Evolutionary conservation across 1,284 basidiomycete genomes (phyloP), one percentile per base, ranked within the genome.

Genomic region (Puccinia hordei): DNA sequence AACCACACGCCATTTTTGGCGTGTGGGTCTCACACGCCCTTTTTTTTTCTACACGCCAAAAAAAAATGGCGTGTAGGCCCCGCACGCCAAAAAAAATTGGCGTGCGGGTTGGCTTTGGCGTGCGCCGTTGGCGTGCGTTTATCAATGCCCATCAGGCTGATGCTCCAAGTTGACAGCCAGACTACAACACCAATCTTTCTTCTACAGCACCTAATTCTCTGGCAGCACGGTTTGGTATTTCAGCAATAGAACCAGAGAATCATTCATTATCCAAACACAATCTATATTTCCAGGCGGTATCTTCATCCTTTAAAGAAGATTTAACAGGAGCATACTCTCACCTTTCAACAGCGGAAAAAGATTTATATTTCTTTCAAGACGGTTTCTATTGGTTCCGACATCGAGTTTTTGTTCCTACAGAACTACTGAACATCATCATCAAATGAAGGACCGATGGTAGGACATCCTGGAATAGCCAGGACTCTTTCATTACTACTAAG

Each of bases 111-210:
- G n/a, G n/a, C n/a, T n/a, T n/a, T n/a, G n/a, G n/a, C n/a, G n/a
- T n/a, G n/a, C n/a, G n/a, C 30, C 49, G 46, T 15, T 80, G 77
- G 77, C 57, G 17, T 6, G 59, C 77, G 8, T 80, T 59, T 53
- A n/a, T 80, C 0, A 33, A 41, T 12, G 2, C 4, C 0, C 72
- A 72, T 51, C 68, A 57, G 12, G 77, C 59, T 0, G 69, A 80
- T 65, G 38, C 27, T 13, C 55, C 68, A 33, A 71, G 33, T 30
- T n/a, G 33, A 41, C 22, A 33, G 24, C 51, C 71, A 1, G 53
- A 73, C 44, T 73, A 22, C 74, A 84, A 2, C 5, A 24, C 9
- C 30, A 0, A 22, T 9, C 9, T 2, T 3, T 2, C 30, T 41
- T 10, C 44, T 5, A 8, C 4, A 9, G 4, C 15, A 49, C 5